phyloP scores from a whole-genome alignment of 2,329 filamentous ascomycete genomes.

The Fusarium solani-melongenae region DNA sequence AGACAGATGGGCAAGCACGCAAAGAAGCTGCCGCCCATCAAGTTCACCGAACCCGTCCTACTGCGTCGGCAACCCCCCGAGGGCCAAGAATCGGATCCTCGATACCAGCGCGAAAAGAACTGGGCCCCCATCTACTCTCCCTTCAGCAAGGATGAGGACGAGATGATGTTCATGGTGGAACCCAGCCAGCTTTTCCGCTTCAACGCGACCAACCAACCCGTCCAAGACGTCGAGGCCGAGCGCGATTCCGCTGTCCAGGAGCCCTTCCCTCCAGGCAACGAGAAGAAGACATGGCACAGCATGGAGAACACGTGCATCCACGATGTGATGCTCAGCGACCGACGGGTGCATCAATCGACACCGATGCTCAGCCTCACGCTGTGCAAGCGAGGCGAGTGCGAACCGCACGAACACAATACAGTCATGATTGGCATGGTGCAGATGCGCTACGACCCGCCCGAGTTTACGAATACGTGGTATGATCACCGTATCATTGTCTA shows the following conservation, averaged over 20 bases:
- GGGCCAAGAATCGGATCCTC: constrained; percentile 17
- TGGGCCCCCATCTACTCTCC: constrained; percentile 34
- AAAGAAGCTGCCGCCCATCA: constrained; percentile 25
- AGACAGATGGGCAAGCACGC: constrained; percentile 31
- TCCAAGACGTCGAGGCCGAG: constrained; percentile 22
- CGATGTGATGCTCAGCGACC: constrained; percentile 38
- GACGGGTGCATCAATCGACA: constrained; percentile 37
- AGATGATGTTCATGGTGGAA: constrained; percentile 40
- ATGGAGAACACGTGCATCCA: constrained; percentile 29
- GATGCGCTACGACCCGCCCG: constrained; percentile 37
- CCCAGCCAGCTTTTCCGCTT: constrained; percentile 32
- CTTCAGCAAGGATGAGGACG: constrained; percentile 32
- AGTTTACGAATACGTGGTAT: constrained; percentile 37
- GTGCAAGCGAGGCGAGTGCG: constrained; percentile 32
- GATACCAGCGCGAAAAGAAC: constrained; percentile 39
- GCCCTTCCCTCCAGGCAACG: constrained; percentile 30
- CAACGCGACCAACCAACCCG: constrained; percentile 18
- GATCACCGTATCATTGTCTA: constrained; percentile 39
- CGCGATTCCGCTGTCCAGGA: constrained; percentile 32
- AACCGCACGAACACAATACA: constrained; percentile 34
- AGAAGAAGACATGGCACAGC: constrained; percentile 36
- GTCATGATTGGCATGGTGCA: constrained; percentile 39
- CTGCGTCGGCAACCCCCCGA: constrained; percentile 31
- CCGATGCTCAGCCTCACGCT: constrained; percentile 38
- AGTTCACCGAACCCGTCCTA: constrained; percentile 30